Conservation (phyloP, 306 rosid genomes). For the Citrullus mucosospermus region DNA sequence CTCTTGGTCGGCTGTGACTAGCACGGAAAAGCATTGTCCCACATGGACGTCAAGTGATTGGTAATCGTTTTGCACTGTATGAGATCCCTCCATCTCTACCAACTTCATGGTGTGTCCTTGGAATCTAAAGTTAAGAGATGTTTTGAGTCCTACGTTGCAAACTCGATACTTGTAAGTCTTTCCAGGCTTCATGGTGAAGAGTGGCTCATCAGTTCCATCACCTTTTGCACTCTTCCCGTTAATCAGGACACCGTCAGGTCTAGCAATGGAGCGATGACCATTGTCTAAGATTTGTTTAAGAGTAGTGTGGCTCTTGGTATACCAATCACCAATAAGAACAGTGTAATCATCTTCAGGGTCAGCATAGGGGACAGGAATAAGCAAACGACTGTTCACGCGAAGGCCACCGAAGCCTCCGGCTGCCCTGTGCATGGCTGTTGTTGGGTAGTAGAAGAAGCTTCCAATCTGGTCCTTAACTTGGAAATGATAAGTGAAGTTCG, state of each 20-base stretch:
- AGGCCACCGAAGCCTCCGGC: not conserved
- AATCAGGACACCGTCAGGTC: not conserved
- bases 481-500: not conserved
- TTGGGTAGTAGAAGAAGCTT: not conserved
- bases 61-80: no score
- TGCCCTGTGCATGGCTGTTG: not conserved
- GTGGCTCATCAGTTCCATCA: not conserved
- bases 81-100: no score
- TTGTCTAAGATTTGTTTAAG: not conserved
- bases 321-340: not conserved
- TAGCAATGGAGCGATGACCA: not conserved
- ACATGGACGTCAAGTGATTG: no score
- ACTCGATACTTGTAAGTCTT: not conserved
- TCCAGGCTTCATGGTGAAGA: not conserved
- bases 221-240: not conserved
- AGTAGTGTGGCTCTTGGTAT: not conserved
- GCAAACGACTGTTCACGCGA: not conserved
- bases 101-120: no score
- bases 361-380: not conserved
- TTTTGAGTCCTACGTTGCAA: not conserved
- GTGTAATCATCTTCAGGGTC: not conserved
- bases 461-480: not conserved
- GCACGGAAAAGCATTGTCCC: no score
- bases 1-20: no score
- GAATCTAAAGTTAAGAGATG: not conserved